These are phyloP conservation scores for Hyphodiscus sp. DNA, from an alignment of 2,329 filamentous ascomycete species.

Conservation along the genomic window DNA sequence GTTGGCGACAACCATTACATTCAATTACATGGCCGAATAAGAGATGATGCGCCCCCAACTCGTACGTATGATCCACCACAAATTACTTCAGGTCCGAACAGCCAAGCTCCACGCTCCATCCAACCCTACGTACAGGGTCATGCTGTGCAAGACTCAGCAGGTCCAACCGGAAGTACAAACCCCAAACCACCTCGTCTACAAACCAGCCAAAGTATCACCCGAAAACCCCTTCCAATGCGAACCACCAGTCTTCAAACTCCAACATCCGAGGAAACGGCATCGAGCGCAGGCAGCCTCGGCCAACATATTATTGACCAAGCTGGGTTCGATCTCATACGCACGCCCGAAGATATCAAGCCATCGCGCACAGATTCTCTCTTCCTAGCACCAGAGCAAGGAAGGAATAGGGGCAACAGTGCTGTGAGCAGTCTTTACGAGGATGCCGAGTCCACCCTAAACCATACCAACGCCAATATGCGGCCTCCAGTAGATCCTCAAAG, in stretches of 20 bases:
- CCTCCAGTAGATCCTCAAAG: conserved; percentile 33
- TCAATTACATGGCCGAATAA: background rate
- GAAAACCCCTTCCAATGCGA: conserved; percentile 46
- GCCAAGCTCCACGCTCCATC: conserved; percentile 2
- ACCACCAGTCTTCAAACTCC: conserved; percentile 32
- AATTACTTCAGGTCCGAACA: conserved; percentile 6
- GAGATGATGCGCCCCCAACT: conserved; percentile 1
- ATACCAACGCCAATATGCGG: conserved; percentile 55
- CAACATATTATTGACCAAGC: conserved; percentile 40
- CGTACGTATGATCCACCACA: conserved; percentile 18
- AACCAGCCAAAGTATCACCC: conserved; percentile 38
- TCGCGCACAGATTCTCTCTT: background rate
- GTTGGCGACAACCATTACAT: conserved; percentile 2
- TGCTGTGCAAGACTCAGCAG: conserved; percentile 14
- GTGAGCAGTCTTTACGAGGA: conserved; percentile 52
- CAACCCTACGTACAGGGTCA: conserved; percentile 11
- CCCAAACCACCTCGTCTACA: conserved; percentile 28
- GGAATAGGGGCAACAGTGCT: conserved; percentile 30
- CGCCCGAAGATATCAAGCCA: conserved; percentile 9
- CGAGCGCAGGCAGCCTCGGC: conserved; percentile 35
- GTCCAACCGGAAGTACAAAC: conserved; percentile 16
- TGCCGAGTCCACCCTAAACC: conserved; percentile 63
- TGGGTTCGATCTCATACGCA: conserved; percentile 37
- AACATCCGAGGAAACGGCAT: conserved; percentile 32
- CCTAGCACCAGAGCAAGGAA: conserved; percentile 15